Base-by-base conservation (phyloP, 768 basidiomycete species). In the Dacryopinax primogenitus region DNA sequence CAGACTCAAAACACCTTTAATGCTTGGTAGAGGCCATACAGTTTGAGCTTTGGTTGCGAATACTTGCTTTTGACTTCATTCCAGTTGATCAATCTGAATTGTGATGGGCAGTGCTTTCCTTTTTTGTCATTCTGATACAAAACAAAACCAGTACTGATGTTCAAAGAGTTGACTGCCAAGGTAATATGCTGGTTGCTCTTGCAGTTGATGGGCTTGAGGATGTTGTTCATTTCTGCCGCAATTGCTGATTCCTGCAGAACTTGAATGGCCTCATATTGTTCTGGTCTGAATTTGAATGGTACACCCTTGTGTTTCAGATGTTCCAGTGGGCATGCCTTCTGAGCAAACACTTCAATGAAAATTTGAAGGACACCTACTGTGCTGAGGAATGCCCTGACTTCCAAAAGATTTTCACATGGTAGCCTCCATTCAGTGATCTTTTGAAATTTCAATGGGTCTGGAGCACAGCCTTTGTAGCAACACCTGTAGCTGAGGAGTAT, bases 401-500 rank as follows among this genome's bases (percentile, higher is more conserved):
- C 73, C 0, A 69, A 66, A 1, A 70, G 62, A 9, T 62, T 68
- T 3, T 65, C 2, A 33, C 70, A 74, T 0, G 68, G 28, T 0
- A 72, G 75, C 0, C 72, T 74, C 77, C 77, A 78, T 36, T 62
- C 67, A 15, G 18, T 23, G 62, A 71, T 69, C 28, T 76, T 77
- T 1, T 64, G 70, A 0, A 70, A 66, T 3, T 68, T 71, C 0
- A 33, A 45, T 2, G 72, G 62, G 3, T 78, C 73, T 0, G 76
- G 75, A 0, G 74, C 23, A 0, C 70, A 68, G 0, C 76, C 79
- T 21, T 76, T 69, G 9, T 70, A 73, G 0, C 74, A 78, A 64
- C 78, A 80, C 0, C 62, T 62, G 47, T 81, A 76, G 0, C 79
- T 77, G 0, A 82, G 63, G 0, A 80, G 72, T 0, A 69, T 66